Evolutionary conservation across 805 yeast species (phyloP), one percentile per base, ranked within the genome.

Genomic region (Wickerhamomyces chaumierensis): DNA sequence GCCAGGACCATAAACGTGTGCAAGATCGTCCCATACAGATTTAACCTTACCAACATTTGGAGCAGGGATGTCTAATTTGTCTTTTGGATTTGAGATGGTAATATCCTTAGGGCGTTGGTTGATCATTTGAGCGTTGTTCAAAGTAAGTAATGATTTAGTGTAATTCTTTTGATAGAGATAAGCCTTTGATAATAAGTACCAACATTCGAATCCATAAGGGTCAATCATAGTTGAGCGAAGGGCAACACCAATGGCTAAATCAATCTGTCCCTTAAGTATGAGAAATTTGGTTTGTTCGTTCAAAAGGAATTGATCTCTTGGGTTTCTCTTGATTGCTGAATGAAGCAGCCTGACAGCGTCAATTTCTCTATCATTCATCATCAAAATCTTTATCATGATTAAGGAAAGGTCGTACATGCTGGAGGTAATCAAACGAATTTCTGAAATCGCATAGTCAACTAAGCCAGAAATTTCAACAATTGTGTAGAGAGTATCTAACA

Each of bases 111-210:
- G 27, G 33, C 56, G 42, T 4, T 56, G 56, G 3, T 68, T 66
- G 49, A 71, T 75, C 71, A 84, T 73, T 7, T 95, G 94, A 35
- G 85, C 70, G 1, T 86, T 73, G 53, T 86, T 86, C 44, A 85
- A 62, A 0, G 88, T 69, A 31, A 75, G 52, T 32, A 86, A 60
- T 0, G 94, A 94, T 43, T 62, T 65, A 31, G 65, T 62, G 46
- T 65, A 74, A 50, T 83, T 75, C 36, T 67, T 71, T 35, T 52
- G 60, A 29, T 77, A 57, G 16, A 81, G 67, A 48, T 84, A 78
- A 28, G 75, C 70, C 43, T 75, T 63, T 5, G 81, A 71, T 34
- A 85, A 61, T 29, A 65, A 62, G 42, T 71, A 72, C 95, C 95
- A 85, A 21, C 81, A 63, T 37, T 68, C 71, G 53, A 79, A 85